Conservation (phyloP, 2,329 filamentous ascomycete genomes). For the Diaporthe helianthi region DNA sequence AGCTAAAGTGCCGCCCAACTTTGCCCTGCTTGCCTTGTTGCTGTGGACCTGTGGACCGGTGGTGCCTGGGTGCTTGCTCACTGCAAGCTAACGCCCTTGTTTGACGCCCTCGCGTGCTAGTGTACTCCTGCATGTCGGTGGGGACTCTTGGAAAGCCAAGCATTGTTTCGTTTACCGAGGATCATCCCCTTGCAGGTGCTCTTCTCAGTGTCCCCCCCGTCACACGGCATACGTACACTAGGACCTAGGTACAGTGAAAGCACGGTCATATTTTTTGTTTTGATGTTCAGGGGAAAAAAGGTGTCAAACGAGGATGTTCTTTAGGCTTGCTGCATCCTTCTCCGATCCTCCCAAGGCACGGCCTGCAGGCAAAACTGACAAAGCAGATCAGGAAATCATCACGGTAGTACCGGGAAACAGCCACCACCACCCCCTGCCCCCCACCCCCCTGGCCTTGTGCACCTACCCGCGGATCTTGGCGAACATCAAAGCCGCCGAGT, state of each 20-base stretch:
- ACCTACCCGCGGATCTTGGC: slow-evolving; percentile 7
- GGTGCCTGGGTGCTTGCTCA: no score
- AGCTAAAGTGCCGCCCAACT: slow-evolving; percentile 8
- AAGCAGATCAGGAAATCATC: slow-evolving; percentile 13
- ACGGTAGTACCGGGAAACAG: slow-evolving; percentile 10
- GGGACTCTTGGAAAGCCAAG: not conserved
- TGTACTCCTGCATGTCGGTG: not conserved
- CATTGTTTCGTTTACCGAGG: slow-evolving; percentile 19
- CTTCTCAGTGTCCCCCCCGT: not conserved
- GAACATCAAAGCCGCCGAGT: slow-evolving; percentile 13
- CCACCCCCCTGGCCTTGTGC: not conserved
- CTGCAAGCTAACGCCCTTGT: not conserved
- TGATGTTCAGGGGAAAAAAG: not conserved
- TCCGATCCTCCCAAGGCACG: slow-evolving; percentile 4
- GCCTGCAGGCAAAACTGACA: not conserved
- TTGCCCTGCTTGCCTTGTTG: no score
- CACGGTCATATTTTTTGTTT: not conserved
- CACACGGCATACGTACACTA: slow-evolving; percentile 7
- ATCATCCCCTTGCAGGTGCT: slow-evolving; percentile 2
- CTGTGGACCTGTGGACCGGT: no score
- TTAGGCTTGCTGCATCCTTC: slow-evolving; percentile 16
- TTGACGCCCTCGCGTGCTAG: not conserved
- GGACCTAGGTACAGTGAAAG: no score
- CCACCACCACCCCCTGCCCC: no score
- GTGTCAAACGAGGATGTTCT: not conserved